Conservation (phyloP, 768 basidiomycete species). For the Russula sp. region DNA sequence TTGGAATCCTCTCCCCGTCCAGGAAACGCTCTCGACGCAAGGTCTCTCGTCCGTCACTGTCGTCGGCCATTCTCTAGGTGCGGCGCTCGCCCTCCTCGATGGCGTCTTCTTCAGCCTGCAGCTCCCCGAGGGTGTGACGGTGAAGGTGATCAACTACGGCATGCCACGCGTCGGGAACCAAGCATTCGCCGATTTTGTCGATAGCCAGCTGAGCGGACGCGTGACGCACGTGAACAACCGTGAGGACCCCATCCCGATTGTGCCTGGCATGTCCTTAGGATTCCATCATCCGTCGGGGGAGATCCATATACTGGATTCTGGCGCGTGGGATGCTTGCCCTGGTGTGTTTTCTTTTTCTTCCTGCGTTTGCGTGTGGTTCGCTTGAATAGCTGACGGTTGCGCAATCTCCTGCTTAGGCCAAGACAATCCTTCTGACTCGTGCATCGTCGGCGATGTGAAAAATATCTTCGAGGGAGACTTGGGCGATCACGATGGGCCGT, state of each 20-base stretch:
- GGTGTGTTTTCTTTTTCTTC: conserved; percentile 35
- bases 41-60: conserved; percentile 10
- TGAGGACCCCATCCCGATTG: conserved; percentile 41
- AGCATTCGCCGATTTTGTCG: conserved; percentile 17
- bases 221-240: conserved; percentile 19
- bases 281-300: conserved; percentile 47
- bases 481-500: conserved; percentile 25
- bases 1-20: conserved; percentile 6
- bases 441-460: conserved; percentile 52
- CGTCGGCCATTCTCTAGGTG: conserved; percentile 31
- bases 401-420: conserved; percentile 43
- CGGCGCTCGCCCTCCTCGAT: conserved; percentile 34
- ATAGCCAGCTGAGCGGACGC: not conserved
- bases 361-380: not conserved
- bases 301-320: conserved; percentile 43
- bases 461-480: conserved; percentile 45
- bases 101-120: conserved; percentile 32
- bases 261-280: conserved; percentile 41
- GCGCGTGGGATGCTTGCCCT: conserved; percentile 54
- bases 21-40: not conserved
- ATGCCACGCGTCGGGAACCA: conserved; percentile 33
- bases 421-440: conserved; percentile 54
- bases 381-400: not conserved
- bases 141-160: conserved; percentile 32
- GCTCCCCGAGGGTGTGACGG: conserved; percentile 23